Percentiles rank a stretch among this genome's conserved stretches.
Conservation (phyloP, 805 yeast species). For the Candida silvatica region DNA sequence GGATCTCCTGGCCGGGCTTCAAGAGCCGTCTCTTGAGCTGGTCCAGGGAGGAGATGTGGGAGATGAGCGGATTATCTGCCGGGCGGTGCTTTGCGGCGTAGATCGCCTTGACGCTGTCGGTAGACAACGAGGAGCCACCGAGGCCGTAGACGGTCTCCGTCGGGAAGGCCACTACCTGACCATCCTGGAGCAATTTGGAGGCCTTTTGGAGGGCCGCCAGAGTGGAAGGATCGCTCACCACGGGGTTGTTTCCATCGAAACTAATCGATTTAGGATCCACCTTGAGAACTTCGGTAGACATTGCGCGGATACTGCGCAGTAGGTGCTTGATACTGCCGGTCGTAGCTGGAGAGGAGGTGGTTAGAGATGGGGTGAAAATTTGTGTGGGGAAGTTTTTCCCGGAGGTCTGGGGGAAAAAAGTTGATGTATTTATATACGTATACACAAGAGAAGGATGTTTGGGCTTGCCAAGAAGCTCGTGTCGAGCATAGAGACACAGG, state of each 20-base stretch:
- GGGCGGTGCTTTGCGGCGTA: conserved; percentile 91
- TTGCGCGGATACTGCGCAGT: too few relatives aligned
- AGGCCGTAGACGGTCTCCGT: conserved; percentile 97
- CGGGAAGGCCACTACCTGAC: conserved; percentile 81
- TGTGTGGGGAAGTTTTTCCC: neutral
- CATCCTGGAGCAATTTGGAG: conserved; percentile 40
- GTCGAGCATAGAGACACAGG: conserved; percentile 36
- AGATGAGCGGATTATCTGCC: conserved; percentile 88
- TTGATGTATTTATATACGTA: neutral
- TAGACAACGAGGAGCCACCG: conserved; percentile 78
- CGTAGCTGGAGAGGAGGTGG: too few relatives aligned
- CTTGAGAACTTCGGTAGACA: conserved; percentile 38
- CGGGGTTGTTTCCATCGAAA: conserved; percentile 31
- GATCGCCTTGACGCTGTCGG: conserved; percentile 65
- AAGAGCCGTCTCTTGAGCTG: conserved; percentile 60
- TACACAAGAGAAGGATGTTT: conserved; percentile 31
- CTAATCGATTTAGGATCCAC: conserved; percentile 46
- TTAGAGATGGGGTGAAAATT: conserved; percentile 2
- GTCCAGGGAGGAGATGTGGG: conserved; percentile 73
- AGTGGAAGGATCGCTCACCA: conserved; percentile 45
- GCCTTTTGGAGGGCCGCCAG: conserved; percentile 46
- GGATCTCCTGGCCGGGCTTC: conserved; percentile 39
- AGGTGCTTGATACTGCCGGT: too few relatives aligned
- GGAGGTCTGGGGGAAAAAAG: neutral
- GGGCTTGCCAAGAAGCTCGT: conserved; percentile 61